phyloP scores from a whole-genome alignment of 2,329 filamentous ascomycete genomes.

The Rachicladosporium sp. region DNA sequence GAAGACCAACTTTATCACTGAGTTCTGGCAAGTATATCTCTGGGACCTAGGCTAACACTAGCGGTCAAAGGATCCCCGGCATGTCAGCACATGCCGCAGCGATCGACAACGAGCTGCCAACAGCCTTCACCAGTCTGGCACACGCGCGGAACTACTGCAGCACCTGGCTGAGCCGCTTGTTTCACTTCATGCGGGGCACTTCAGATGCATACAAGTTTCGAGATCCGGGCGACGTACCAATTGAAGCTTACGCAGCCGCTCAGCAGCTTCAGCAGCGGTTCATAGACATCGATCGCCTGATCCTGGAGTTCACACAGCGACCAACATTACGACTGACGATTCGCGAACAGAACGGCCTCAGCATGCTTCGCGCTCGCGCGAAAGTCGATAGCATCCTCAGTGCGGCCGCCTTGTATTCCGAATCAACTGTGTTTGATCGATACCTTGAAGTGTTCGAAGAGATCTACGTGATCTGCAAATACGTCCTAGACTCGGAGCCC shows the following conservation, averaged over 20 bases:
- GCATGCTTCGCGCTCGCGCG: conserved; percentile 16
- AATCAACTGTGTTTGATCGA: conserved; percentile 15
- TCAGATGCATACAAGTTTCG: conserved; percentile 17
- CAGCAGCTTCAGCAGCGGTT: conserved; percentile 17
- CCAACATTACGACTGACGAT: conserved; percentile 13
- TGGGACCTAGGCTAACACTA: no score
- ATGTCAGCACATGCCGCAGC: conserved; percentile 17
- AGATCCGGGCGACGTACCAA: conserved; percentile 14
- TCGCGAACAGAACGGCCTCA: conserved; percentile 19
- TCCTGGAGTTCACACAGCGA: conserved; percentile 20
- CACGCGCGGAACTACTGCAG: conserved; percentile 19
- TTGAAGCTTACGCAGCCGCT: conserved; percentile 16
- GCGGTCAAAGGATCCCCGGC: conserved; percentile 12
- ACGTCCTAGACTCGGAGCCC: conserved; percentile 18
- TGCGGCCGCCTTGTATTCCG: conserved; percentile 16
- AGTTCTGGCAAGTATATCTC: no score
- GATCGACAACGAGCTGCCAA: conserved; percentile 15
- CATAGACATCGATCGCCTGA: conserved; percentile 14
- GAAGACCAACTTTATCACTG: no score
- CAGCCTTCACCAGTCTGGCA: conserved; percentile 14
- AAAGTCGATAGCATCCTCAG: conserved; percentile 19
- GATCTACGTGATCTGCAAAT: conserved; percentile 18
- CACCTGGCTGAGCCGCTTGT: conserved; percentile 18
- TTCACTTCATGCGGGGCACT: conserved; percentile 18
- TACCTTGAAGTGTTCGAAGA: conserved; percentile 19